Evolutionary conservation across 805 yeast species (phyloP).

Genomic region (Yarrowia sp.): DNA sequence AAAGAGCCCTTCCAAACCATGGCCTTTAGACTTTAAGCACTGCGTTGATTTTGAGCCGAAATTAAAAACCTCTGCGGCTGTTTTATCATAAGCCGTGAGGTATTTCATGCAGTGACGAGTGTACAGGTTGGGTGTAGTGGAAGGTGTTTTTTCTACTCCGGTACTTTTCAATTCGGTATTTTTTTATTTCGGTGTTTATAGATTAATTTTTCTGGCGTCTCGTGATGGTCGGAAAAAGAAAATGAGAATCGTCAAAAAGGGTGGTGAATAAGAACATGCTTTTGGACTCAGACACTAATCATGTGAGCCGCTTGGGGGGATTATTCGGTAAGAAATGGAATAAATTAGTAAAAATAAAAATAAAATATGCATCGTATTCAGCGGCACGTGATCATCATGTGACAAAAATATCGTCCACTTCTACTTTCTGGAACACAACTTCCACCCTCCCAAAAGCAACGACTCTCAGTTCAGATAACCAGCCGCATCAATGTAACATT

Average conservation of each 20-base stretch:
- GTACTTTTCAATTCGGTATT: no score
- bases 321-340: no score
- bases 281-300: background rate
- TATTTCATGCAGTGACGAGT: background rate
- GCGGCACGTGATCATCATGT: background rate
- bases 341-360: no score
- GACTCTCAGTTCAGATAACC: background rate
- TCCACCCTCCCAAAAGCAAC: background rate
- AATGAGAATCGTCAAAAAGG: background rate
- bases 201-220: background rate
- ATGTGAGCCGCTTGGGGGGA: background rate
- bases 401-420: background rate
- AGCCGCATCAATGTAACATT: constrained; percentile 3
- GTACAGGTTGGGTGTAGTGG: no score
- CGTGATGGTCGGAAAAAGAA: background rate
- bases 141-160: no score
- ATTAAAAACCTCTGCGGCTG: constrained; percentile 10
- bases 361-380: no score
- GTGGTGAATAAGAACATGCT: constrained; percentile 6
- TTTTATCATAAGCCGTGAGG: background rate
- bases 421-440: no score
- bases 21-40: background rate
- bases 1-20: background rate
- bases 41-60: constrained; percentile 6
- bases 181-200: no score